Conservation (phyloP, 208 protist genomes). For the Entamoeba dispar region DNA sequence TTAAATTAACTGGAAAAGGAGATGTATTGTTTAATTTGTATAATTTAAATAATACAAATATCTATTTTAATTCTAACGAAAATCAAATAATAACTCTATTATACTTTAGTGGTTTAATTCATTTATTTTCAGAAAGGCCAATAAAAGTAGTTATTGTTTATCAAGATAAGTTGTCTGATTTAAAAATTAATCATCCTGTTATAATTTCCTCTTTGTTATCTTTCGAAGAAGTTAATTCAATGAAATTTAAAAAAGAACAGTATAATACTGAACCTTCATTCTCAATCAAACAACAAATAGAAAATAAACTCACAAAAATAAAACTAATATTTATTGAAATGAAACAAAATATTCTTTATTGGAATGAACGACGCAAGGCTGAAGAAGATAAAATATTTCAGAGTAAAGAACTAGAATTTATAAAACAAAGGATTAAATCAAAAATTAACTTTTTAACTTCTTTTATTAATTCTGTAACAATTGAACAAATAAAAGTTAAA, state of each 20-base stretch:
- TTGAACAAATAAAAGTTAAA: background rate
- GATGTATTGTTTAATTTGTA: background rate
- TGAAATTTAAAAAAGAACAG: too few relatives aligned
- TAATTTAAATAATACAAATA: background rate
- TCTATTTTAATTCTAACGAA: background rate
- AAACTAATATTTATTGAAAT: too few relatives aligned
- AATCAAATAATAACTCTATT: background rate
- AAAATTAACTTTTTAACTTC: too few relatives aligned
- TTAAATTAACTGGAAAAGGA: background rate
- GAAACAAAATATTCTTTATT: background rate
- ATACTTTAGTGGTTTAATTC: background rate
- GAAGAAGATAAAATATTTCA: background rate
- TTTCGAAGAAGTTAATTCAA: too few relatives aligned
- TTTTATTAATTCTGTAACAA: background rate
- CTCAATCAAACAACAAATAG: too few relatives aligned
- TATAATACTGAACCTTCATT: too few relatives aligned
- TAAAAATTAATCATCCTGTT: too few relatives aligned
- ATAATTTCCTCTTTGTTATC: too few relatives aligned
- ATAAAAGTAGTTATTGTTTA: background rate
- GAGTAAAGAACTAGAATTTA: background rate
- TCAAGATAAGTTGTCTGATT: background rate
- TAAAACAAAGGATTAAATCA: too few relatives aligned
- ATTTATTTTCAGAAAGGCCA: background rate
- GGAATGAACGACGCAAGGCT: background rate
- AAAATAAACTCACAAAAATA: too few relatives aligned